phyloP scores from a whole-genome alignment of 1,284 basidiomycete species.

The Cystobasidiaceae sp. region DNA sequence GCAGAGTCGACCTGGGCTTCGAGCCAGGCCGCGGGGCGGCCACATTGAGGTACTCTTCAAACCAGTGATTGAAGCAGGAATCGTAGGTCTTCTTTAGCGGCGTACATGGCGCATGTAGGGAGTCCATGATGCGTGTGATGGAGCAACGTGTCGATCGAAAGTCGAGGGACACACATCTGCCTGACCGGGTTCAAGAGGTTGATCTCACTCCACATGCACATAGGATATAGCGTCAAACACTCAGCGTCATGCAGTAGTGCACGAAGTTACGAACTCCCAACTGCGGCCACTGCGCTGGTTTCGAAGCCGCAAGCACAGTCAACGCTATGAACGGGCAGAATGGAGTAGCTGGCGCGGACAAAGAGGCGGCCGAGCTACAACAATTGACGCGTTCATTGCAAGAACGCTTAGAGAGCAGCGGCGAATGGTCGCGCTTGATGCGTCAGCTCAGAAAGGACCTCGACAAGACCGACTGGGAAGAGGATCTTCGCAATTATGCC shows the following conservation, averaged over 20 bases:
- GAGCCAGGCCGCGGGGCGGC: constrained; percentile 17
- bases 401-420: constrained; percentile 5
- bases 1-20: constrained; percentile 1
- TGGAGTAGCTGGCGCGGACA: not conserved
- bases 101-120: constrained; percentile 29
- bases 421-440: constrained; percentile 9
- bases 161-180: no score
- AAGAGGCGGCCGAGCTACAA: constrained; percentile 12
- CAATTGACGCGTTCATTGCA: constrained; percentile 13
- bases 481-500: constrained; percentile 7
- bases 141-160: no score
- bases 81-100: constrained; percentile 30
- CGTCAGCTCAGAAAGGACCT: constrained; percentile 11
- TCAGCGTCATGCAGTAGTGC: no score
- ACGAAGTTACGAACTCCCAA: no score
- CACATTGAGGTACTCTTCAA: constrained; percentile 24
- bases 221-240: no score
- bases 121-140: constrained; percentile 18
- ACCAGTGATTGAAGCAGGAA: constrained; percentile 33
- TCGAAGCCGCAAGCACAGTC: not conserved
- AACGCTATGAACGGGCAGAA: not conserved
- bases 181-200: no score
- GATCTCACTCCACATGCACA: no score
- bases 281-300: no score
- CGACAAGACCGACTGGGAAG: constrained; percentile 15